phyloP scores from a whole-genome alignment of 148 eudicot genomes.

The Rhododendron vialii region DNA sequence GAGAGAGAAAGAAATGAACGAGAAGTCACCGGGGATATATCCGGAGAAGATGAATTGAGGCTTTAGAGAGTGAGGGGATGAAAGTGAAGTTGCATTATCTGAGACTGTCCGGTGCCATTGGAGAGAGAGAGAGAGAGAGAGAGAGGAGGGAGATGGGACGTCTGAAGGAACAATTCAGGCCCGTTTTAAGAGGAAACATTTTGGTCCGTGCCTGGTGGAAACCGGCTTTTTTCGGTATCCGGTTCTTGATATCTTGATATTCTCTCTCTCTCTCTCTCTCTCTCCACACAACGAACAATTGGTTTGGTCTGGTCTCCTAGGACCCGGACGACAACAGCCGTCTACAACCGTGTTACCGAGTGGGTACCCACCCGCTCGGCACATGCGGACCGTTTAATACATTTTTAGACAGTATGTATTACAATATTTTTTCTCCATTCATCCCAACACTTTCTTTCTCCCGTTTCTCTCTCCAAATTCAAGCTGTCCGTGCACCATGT shows the following conservation, averaged over 20 bases:
- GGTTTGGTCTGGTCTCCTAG: background rate
- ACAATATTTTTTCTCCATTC: no score
- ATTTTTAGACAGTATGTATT: no score
- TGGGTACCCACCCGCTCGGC: no score
- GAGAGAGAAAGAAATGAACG: background rate
- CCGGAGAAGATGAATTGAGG: background rate
- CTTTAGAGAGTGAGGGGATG: background rate
- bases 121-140: conserved; percentile 7
- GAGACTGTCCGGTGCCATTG: conserved; percentile 2
- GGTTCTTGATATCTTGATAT: background rate
- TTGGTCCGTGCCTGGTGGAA: conserved; percentile 3
- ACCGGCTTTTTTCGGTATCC: conserved; percentile 4
- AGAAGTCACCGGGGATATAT: conserved; percentile 3
- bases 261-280: background rate
- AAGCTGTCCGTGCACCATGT: no score
- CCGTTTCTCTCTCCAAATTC: no score
- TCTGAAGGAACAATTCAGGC: conserved; percentile 10
- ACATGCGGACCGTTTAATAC: no score
- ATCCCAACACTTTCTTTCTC: no score
- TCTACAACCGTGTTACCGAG: background rate
- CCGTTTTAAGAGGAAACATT: conserved; percentile 4
- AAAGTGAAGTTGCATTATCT: background rate
- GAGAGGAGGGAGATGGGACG: conserved; percentile 5
- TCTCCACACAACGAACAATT: background rate
- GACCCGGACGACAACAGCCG: background rate